Base-by-base conservation (phyloP, 2,329 filamentous ascomycete species). In the Graphium sp. region DNA sequence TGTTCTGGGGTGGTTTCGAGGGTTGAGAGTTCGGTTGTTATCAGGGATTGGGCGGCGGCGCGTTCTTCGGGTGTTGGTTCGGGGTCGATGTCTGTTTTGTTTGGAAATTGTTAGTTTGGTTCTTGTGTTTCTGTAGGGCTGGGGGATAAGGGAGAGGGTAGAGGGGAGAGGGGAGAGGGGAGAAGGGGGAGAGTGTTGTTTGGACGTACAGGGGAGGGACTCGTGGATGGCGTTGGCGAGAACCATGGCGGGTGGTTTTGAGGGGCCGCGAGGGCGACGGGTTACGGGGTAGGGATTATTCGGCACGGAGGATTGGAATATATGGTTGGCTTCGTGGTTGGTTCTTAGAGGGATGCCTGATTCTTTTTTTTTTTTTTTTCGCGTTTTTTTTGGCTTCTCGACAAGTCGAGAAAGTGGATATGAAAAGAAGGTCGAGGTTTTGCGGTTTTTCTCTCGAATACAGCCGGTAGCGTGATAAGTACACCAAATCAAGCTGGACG, bases 41-140 rank as follows among this genome's bases (percentile, higher is more conserved):
- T 76, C 37, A 87, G 69, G 36, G 68, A 56, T 49, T 72, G 60
- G 32, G 83, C 82, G 35, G 71, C 65, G 32, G 62, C 55, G 43
- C 80, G 71, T 42, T 73, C 68, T 28, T 57, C 40, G 13, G 63
- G 47, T 5, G 75, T 74, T 22, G 78, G 77, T 30, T 77, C 68
- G 12, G 61, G 45, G 55, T 98, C 87, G 49, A 95, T 77, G 55
- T 93, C 83, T 91, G n/a, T n/a, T n/a, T n/a, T n/a, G n/a, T n/a
- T n/a, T n/a, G 49, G 21, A 18, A 24, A 7, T n/a, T 29, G 23
- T 31, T 23, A 22, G 12, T 30, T 39, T 22, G 32, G 30, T 30
- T 38, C 41, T 46, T 43, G 33, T 32, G 30, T 29, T 24, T n/a
- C 8, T 23, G 14, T 12, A 22, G 27, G 23, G 21, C 12, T 14